A percentile compares a stretch with the other conserved stretches of the same genome.
These are phyloP conservation scores for Fusarium haematococcum DNA, from an alignment of 2,329 filamentous ascomycete species.

Conservation along the genomic window DNA sequence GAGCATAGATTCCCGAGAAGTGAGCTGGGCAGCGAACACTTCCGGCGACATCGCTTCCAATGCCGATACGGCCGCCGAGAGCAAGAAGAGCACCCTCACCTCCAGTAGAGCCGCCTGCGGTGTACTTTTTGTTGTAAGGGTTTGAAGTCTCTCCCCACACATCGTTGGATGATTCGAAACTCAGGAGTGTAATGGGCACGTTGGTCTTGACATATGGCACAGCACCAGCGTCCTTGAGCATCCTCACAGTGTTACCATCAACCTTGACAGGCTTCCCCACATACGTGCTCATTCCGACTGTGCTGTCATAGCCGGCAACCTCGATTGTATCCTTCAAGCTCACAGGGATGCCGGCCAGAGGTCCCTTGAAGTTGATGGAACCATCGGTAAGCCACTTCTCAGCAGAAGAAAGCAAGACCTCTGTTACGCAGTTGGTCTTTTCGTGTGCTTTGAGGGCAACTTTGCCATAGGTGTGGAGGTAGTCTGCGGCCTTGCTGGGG, in stretches of 20 bases:
- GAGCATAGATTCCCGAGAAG: slow-evolving; percentile 88
- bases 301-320: slow-evolving; percentile 85
- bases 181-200: slow-evolving; percentile 85
- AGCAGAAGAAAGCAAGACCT: slow-evolving; percentile 83
- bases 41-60: slow-evolving; percentile 91
- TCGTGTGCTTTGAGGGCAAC: slow-evolving; percentile 85
- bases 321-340: slow-evolving; percentile 85
- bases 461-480: slow-evolving; percentile 89
- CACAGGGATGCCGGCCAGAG: slow-evolving; percentile 87
- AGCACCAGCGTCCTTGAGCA: slow-evolving; percentile 89
- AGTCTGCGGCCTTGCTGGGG: slow-evolving; percentile 72
- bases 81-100: slow-evolving; percentile 87
- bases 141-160: slow-evolving; percentile 88
- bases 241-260: slow-evolving; percentile 79
- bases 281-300: slow-evolving; percentile 82
- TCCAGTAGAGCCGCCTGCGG: slow-evolving; percentile 89
- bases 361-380: slow-evolving; percentile 78
- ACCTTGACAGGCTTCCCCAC: slow-evolving; percentile 72
- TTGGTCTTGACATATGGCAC: slow-evolving; percentile 96
- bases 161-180: slow-evolving; percentile 82
- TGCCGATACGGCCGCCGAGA: slow-evolving; percentile 85
- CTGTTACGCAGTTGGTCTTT: slow-evolving; percentile 90
- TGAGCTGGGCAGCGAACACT: slow-evolving; percentile 89
- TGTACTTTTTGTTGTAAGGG: slow-evolving; percentile 86
- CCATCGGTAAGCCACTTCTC: slow-evolving; percentile 75